Base-by-base conservation (phyloP, 352 stramenopile species). In the Achlya hypogyna region DNA sequence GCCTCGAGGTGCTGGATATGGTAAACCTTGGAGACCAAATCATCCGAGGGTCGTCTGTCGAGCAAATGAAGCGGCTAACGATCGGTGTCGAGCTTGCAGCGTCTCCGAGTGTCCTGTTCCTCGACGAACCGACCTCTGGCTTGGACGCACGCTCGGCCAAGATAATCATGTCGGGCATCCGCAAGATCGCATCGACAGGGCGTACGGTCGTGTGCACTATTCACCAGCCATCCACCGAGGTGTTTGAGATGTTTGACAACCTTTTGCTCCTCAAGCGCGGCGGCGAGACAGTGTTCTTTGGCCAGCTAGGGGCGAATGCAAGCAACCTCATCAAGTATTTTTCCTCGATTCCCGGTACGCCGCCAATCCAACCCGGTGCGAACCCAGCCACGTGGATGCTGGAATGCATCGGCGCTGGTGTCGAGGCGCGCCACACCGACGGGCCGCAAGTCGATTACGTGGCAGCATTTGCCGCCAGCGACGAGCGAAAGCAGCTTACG, bases 341-440 rank as follows among this genome's bases (percentile, higher is more conserved):
- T 29, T 23, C 53, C 1, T 23, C 27, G 14, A 67, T 66, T 25
- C 63, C 51, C 38, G 72, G 53, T 53, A 66, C 71, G 2, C 49
- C 72, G 5, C 53, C 29, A 10, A 90, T 96, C 56, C 76, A 78
- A 20, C 68, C 64, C 56, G 81, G 81, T 43, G 78, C 89, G 63
- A 96, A 96, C 38, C 86, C 88, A 25, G 84, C 87, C 10, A 91
- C 88, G 5, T 96, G 86, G 87, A 94, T 96, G 78, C 73, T 96
- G 5, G 76, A 88, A 42, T 74, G 76, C 9, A 82, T 86, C 58
- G 75, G 75, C 43, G 77, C 81, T 51, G 80, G 74, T 43, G 68
- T 80, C n/a, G 53, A 64, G 32, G 25, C 47, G 12, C 70, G 77
- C 22, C 75, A 68, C 47, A 56, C 77, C 22, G 38, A 68, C 25